Conservation (phyloP, 441 rosid species). For the Arabidopsis hybrid region DNA sequence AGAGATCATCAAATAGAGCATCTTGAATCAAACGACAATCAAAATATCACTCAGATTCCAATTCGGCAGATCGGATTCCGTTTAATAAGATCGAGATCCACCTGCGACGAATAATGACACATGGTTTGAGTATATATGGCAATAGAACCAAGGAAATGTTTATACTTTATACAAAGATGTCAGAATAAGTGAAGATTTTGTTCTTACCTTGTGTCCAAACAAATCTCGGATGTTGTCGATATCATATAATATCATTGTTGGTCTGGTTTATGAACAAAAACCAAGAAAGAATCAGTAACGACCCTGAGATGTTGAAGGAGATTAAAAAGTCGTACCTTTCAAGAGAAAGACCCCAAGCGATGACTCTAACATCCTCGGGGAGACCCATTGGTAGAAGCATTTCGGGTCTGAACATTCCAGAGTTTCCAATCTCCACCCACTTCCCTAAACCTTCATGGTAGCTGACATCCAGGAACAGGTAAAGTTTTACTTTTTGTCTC, state of each 20-base stretch:
- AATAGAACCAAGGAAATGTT: constrained; percentile 24
- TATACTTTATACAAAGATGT: neutral
- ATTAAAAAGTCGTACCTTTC: constrained; percentile 41
- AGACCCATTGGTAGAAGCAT: constrained; percentile 93
- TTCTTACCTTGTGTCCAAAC: constrained; percentile 81
- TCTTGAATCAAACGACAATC: neutral
- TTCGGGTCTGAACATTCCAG: constrained; percentile 94
- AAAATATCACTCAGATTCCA: constrained; percentile 5
- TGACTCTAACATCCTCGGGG: constrained; percentile 78
- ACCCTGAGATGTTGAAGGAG: neutral
- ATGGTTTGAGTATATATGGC: neutral
- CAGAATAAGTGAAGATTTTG: neutral
- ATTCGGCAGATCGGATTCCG: constrained; percentile 73
- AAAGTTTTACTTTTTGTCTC: neutral
- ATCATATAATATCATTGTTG: constrained; percentile 85
- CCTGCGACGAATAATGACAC: constrained; percentile 48
- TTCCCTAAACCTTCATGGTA: constrained; percentile 69
- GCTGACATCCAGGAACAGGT: neutral
- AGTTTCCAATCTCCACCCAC: constrained; percentile 94
- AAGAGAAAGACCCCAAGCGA: constrained; percentile 95
- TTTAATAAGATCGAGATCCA: constrained; percentile 86
- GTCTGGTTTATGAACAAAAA: constrained; percentile 47
- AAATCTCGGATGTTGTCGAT: constrained; percentile 83
- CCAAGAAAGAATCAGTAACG: constrained; percentile 15
- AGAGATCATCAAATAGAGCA: neutral